Base-by-base conservation (phyloP, 192 early-diverging fungal species). In the Haplosporangium gracile region DNA sequence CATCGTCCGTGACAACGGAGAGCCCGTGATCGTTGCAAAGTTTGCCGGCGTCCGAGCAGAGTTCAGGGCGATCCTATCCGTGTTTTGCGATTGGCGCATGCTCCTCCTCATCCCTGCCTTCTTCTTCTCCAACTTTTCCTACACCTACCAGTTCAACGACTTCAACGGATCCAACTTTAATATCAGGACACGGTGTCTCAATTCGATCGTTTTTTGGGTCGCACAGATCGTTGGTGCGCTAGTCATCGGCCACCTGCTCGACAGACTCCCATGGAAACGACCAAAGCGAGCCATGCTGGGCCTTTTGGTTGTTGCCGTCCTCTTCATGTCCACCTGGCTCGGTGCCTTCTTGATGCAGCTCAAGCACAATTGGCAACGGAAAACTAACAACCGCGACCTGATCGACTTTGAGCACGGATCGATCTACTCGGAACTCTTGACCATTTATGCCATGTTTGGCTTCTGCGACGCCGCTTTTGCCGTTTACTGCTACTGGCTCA, bases 111-210 rank as follows among this genome's bases (percentile, higher is more conserved):
- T 93, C 45, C 96, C 96, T 24, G 88, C 94, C 77, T 95, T 93
- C 80, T 75, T 93, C 40, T 91, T 92, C n/a, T 94, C 93, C 75
- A 97, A 97, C 87, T 95, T 95, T 90, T 95, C 94, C 82, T 96
- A 95, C 81, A 91, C 93, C 9, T 95, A 95, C 79, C 94, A 97
- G 73, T 86, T 86, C 72, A 86, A 86, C 72, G 89, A 83, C 70
- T 91, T 91, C 72, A 95, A 96, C 75, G 93, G 93, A 5, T 79
- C 81, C 57, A 90, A 92, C 80, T 96, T 96, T 76, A 94, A 91
- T 55, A 68, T 93, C 81, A 91, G 95, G 43, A 93, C 95, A 40
- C 92, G 95, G 68, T 89, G 91, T 5, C 89, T 96, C 53, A 96
- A 97, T 89, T 92, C 92, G 53, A 88, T 94, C 74, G 72, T 94